Conservation (phyloP, 2,329 filamentous ascomycete species). For the Fusarium poae region DNA sequence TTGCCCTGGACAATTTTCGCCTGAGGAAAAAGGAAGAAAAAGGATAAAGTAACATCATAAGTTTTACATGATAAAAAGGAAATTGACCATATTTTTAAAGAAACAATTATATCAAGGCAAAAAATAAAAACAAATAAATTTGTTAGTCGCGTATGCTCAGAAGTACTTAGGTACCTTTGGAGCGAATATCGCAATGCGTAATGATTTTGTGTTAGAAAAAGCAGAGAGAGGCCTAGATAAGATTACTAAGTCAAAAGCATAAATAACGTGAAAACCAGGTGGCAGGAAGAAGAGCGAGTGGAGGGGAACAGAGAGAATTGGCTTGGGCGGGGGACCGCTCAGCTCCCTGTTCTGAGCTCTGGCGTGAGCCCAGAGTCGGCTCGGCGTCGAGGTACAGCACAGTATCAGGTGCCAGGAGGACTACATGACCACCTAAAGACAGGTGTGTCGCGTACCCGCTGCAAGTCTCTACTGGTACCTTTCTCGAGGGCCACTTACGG, state of each 20-base stretch:
- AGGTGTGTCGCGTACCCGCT: conserved; percentile 56
- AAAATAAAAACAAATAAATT: not conserved
- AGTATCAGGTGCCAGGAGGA: conserved; percentile 53
- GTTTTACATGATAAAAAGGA: not conserved
- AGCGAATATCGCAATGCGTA: not conserved
- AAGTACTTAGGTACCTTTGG: not conserved
- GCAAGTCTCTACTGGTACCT: conserved; percentile 54
- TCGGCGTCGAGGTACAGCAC: conserved; percentile 53
- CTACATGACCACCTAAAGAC: conserved; percentile 52
- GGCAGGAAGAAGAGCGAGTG: conserved; percentile 50
- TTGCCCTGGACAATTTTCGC: not conserved
- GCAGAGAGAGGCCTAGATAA: not conserved
- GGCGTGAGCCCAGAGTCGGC: conserved; percentile 35
- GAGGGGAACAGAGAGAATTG: conserved; percentile 44
- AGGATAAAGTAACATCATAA: not conserved
- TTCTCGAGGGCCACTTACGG: conserved; percentile 46
- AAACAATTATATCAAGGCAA: not conserved
- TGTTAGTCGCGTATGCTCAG: not conserved
- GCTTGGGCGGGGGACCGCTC: conserved; percentile 49
- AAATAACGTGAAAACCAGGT: conserved; percentile 33
- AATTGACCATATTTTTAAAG: not conserved
- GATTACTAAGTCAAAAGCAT: conserved; percentile 22
- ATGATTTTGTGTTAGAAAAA: conserved; percentile 5
- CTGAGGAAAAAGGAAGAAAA: not conserved
- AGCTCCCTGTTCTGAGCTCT: conserved; percentile 50